Base-by-base conservation (phyloP, 2,329 filamentous ascomycete genomes). In the Cytospora chrysosperma region DNA sequence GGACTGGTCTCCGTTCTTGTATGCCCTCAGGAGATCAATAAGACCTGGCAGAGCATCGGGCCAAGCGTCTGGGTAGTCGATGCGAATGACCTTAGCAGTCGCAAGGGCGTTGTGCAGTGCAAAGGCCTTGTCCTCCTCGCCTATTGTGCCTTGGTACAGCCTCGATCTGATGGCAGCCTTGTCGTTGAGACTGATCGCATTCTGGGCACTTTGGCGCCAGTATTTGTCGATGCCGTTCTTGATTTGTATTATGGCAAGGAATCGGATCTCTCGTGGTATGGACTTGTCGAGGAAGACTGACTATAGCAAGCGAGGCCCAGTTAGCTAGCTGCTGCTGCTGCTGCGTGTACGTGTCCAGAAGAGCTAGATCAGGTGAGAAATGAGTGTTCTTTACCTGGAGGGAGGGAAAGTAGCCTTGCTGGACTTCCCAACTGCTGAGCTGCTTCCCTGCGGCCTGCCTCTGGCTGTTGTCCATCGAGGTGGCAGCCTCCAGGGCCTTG, bases 221-320 rank as follows among this genome's bases (percentile, higher is more conserved):
- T 93, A 92, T 73, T 90, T 93, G 74, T 98, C 94, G 75, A 98
- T 93, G 61, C 93, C 95, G 75, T 98, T 97, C 75, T 98, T 98
- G 60, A 99, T 83, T 73, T 97, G 91, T 69, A 98, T 97, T 63
- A 98, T 87, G 61, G 94, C 91, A 13, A 97, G 87, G 72, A 96
- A 93, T 66, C 95, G 90, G 59, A 94, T 85, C 71, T 96, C 88
- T 63, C 86, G 77, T 1, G 92, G 90, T 1, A 96, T 79, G 2
- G 87, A 86, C 66, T 87, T 87, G 77, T 97, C 91, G 67, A 97
- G 83, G 74, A 93, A 97, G 40, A 92, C 85, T 69, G 88, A 84
- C 89, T 96, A 72, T 34, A 34, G 37, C 50, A 12, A 32, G 60
- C 13, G 27, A 4, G 21, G 26, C 32, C 8, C 24, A 24, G 24